Base-by-base conservation (phyloP, 192 early-diverging fungal genomes). In the Backusella macrospora region DNA sequence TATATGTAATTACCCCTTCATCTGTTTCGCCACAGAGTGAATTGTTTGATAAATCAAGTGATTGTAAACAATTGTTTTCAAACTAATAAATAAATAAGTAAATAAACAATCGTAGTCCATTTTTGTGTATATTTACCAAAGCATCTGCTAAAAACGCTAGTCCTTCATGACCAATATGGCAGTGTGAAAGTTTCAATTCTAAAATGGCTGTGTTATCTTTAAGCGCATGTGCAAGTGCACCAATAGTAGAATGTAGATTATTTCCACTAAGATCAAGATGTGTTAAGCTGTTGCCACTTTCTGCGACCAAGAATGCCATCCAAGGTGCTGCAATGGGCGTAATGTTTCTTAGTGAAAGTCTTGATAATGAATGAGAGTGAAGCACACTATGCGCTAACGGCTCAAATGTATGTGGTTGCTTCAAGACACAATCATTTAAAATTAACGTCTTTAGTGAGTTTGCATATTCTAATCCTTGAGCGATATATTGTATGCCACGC, bases 61-160 rank as follows among this genome's bases (percentile, higher is more conserved):
- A 70, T 21, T 64, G 39, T 16, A 76, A 68, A 14, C 45, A 49
- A 3, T 71, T 69, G 47, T 76, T 76, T n/a, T 69, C 49, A 21
- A 39, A 5, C 72, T 64, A 55, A 47, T 23, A 29, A 16, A 12
- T 15, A 47, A 34, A 69, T 34, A 45, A 37, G 45, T 4, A 66
- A 12, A 46, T 1, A 7, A n/a, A 40, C 21, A 21, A 34, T 14
- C 14, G 26, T 55, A 49, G 3, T 37, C 43, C 5, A 40, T 39
- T 10, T 39, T 18, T 21, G 4, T 42, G 7, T 29, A 63, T 16
- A 64, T 76, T 45, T 83, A 88, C 86, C 66, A 88, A 71, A 42
- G 80, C 74, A 29, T 86, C 85, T 5, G 84, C 82, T 44, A 89
- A 40, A 16, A 78, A 39, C 10, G 26, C 39, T n/a, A 84, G 83